Percentiles rank a stretch among this genome's conserved stretches.
Evolutionary conservation across 2,329 filamentous ascomycete species (phyloP).

Genomic region (Capronia americana): DNA sequence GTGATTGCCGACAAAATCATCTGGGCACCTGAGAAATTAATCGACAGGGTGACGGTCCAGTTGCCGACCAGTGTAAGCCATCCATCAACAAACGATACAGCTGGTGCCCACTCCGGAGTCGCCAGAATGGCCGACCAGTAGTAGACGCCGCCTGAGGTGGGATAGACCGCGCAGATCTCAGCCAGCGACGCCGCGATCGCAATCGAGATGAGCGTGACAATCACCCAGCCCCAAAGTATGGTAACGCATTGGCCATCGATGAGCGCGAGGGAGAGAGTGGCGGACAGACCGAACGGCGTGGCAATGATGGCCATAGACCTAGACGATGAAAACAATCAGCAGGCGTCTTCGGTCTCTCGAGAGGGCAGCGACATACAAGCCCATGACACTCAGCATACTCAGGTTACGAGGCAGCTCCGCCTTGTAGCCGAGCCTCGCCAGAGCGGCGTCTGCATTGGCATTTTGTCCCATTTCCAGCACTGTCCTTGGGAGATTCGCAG

Average conservation of each 20-base stretch:
- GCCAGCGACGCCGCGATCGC: conserved; percentile 74
- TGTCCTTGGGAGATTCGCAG: no score
- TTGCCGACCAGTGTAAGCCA: conserved; percentile 81
- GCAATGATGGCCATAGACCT: no score
- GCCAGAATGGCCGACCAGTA: conserved; percentile 80
- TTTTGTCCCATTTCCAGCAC: no score
- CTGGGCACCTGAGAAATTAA: no score
- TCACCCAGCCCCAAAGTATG: conserved; percentile 76
- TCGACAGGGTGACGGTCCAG: conserved; percentile 78
- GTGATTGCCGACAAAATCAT: no score
- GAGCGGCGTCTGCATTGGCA: no score
- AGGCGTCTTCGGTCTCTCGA: no score
- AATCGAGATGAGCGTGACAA: conserved; percentile 71
- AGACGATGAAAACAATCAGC: no score
- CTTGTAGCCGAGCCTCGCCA: no score
- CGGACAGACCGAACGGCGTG: conserved; percentile 57
- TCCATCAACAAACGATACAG: conserved; percentile 75
- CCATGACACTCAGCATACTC: no score
- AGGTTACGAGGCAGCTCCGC: no score
- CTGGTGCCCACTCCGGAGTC: conserved; percentile 64
- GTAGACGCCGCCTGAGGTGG: conserved; percentile 79
- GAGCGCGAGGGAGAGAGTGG: conserved; percentile 71
- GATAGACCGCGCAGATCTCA: conserved; percentile 77
- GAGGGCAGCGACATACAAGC: no score
- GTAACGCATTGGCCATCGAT: conserved; percentile 70